A percentile compares a stretch with the other conserved stretches of the same genome.
phyloP scores from a whole-genome alignment of 108 stramenopile species.

The Schizochytrium sp. region DNA sequence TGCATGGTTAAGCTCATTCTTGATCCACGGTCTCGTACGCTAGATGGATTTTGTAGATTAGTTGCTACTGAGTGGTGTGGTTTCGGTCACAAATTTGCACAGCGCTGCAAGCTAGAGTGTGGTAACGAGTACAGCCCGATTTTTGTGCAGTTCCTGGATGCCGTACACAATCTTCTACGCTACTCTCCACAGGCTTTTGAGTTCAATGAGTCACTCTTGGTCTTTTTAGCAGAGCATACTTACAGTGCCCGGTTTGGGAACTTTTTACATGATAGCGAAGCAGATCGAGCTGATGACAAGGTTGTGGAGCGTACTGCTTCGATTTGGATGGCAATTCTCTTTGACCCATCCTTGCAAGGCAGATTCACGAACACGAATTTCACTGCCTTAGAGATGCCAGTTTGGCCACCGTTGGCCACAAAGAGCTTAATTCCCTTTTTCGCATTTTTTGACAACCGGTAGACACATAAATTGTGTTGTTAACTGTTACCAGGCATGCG shows the following conservation, averaged over 20 bases:
- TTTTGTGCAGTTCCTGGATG: conserved; percentile 97
- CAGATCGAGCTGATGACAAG: neutral
- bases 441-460: neutral
- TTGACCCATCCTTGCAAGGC: neutral
- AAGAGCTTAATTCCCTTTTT: neutral
- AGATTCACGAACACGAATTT: conserved; percentile 12
- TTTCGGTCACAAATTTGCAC: conserved; percentile 96
- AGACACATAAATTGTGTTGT: neutral
- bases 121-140: conserved; percentile 93
- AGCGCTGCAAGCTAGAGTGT: conserved; percentile 77
- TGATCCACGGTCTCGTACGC: conserved; percentile 94
- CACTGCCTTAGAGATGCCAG: neutral
- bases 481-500: too few species aligned
- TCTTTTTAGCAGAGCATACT: conserved; percentile 74
- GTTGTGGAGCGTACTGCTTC: conserved; percentile 11
- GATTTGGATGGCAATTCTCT: neutral
- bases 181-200: conserved; percentile 87
- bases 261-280: conserved; percentile 71
- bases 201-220: conserved; percentile 79
- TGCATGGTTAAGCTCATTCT: conserved; percentile 91
- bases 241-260: conserved; percentile 76
- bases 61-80: conserved; percentile 97
- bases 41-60: conserved; percentile 89
- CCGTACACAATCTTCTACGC: conserved; percentile 89
- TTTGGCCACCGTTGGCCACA: neutral